Conservation (phyloP, 2,329 filamentous ascomycete genomes). For the Myotisia sp. region DNA sequence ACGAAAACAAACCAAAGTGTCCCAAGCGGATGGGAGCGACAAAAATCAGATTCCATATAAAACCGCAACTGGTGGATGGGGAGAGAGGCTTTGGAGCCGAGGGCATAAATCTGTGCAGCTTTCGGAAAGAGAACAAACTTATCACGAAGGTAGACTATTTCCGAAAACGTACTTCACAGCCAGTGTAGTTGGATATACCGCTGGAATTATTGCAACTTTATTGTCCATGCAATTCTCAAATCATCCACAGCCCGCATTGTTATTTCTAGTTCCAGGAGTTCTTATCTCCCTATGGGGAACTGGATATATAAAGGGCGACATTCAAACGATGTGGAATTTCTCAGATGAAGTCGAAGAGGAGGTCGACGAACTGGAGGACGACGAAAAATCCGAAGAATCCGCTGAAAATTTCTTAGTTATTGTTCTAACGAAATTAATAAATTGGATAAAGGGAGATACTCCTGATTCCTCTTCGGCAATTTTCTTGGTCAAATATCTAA, state of each 20-base stretch:
- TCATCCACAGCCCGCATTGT: conserved; percentile 74
- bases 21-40: conserved; percentile 3
- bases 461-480: neutral
- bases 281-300: conserved; percentile 61
- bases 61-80: conserved; percentile 60
- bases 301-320: conserved; percentile 55
- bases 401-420: neutral
- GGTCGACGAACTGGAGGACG: conserved; percentile 12
- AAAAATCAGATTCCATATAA: conserved; percentile 26
- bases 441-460: neutral
- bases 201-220: conserved; percentile 65
- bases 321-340: conserved; percentile 64
- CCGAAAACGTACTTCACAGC: conserved; percentile 76
- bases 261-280: conserved; percentile 85
- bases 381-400: conserved; percentile 24
- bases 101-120: conserved; percentile 14
- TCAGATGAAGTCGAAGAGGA: conserved; percentile 49
- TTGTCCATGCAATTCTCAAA: conserved; percentile 61
- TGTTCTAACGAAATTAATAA: neutral
- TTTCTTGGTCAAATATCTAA: neutral
- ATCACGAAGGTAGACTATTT: conserved; percentile 40
- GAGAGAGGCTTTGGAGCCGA: conserved; percentile 65
- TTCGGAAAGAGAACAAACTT: conserved; percentile 22
- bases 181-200: conserved; percentile 58
- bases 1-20: conserved; percentile 35